These are phyloP conservation scores for Apiospora sp. DNA, from an alignment of 2,329 filamentous ascomycete genomes.

Conservation along the genomic window DNA sequence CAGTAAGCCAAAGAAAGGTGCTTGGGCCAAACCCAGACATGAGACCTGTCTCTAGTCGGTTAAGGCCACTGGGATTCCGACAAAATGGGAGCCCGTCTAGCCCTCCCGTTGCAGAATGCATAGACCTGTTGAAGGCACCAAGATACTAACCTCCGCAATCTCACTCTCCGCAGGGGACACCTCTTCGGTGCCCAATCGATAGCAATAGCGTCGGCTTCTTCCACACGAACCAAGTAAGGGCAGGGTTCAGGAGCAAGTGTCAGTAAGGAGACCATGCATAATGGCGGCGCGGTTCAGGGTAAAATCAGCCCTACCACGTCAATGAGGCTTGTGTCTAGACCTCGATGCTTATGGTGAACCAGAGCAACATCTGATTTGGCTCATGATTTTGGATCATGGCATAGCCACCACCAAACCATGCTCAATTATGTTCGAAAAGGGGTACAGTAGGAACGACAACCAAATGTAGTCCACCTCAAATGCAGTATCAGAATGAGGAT, in stretches of 20 bases:
- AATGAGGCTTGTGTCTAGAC: not conserved
- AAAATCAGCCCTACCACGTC: constrained; percentile 1
- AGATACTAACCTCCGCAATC: constrained; percentile 12
- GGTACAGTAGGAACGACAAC: not conserved
- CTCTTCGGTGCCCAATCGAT: constrained; percentile 15
- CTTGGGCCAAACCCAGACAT: not conserved
- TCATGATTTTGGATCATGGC: not conserved
- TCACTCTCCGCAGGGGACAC: not conserved
- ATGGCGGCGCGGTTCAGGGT: constrained; percentile 3
- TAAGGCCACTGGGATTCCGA: not conserved
- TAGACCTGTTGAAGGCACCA: not conserved
- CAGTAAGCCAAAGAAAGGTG: not conserved
- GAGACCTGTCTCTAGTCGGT: not conserved
- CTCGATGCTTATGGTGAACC: not conserved
- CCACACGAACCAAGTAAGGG: not conserved
- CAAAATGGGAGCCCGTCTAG: not conserved
- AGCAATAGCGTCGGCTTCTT: not conserved
- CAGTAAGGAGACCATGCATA: constrained; percentile 14
- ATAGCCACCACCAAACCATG: not conserved
- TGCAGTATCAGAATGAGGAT: not conserved
- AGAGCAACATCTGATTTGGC: not conserved
- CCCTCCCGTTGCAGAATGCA: constrained; percentile 10
- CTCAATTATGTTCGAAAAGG: not conserved
- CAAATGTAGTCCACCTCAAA: not conserved
- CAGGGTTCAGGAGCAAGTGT: constrained; percentile 5